Percentiles rank a stretch among this genome's conserved stretches.
These are phyloP conservation scores for Parasarocladium wereldwijsianum DNA, from an alignment of 2,329 filamentous ascomycete species.

Conservation along the genomic window DNA sequence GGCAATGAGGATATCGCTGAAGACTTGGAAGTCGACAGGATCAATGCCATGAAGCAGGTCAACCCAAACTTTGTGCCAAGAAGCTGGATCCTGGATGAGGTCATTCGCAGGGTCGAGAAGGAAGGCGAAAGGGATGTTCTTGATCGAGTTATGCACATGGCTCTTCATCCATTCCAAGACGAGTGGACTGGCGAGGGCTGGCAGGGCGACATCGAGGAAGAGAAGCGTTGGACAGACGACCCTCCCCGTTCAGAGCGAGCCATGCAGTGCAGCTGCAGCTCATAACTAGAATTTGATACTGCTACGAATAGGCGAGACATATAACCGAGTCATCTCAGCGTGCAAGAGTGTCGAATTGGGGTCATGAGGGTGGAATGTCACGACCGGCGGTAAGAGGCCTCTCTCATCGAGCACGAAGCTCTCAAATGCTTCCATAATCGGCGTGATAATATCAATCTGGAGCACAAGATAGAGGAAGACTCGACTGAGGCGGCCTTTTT, in stretches of 20 bases:
- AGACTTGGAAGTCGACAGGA: slow-evolving; percentile 44
- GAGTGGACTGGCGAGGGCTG: slow-evolving; percentile 44
- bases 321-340: neutral
- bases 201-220: slow-evolving; percentile 53
- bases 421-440: slow-evolving; percentile 61
- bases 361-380: slow-evolving; percentile 33
- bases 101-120: slow-evolving; percentile 81
- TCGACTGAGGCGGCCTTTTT: slow-evolving; percentile 32
- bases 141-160: slow-evolving; percentile 66
- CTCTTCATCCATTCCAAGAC: slow-evolving; percentile 72
- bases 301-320: neutral
- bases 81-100: slow-evolving; percentile 83
- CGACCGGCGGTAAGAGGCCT: slow-evolving; percentile 61
- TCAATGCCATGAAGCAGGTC: slow-evolving; percentile 62
- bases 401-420: slow-evolving; percentile 42
- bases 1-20: slow-evolving; percentile 22
- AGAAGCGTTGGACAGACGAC: slow-evolving; percentile 72
- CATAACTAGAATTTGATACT: slow-evolving; percentile 29
- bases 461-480: slow-evolving; percentile 61
- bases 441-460: slow-evolving; percentile 43
- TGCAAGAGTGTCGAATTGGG: neutral
- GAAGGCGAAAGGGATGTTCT: slow-evolving; percentile 69
- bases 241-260: slow-evolving; percentile 64
- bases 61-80: slow-evolving; percentile 91
- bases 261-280: slow-evolving; percentile 93